Percentiles rank a stretch among this genome's conserved stretches.
These are phyloP conservation scores for Oryza brachyantha DNA, from an alignment of 176 grass and related monocot genomes.

Conservation along the genomic window DNA sequence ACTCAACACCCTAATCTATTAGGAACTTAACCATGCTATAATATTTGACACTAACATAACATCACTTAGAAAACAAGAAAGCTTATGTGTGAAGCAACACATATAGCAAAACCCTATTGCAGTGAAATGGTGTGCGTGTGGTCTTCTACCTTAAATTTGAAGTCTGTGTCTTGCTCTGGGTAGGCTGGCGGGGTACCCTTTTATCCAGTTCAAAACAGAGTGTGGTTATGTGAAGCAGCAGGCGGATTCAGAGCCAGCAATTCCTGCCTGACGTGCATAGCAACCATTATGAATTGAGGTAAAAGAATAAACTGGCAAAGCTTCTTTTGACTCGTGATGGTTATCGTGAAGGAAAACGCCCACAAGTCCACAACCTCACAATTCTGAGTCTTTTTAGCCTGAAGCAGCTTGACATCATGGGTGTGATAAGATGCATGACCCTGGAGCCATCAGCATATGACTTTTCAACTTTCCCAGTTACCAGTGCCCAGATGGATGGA, in stretches of 20 bases:
- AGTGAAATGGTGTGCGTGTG: neutral
- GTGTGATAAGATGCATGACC: constrained; percentile 23
- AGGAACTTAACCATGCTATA: constrained; percentile 2
- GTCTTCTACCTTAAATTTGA: neutral
- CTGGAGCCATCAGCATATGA: constrained; percentile 32
- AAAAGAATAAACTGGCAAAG: constrained; percentile 30
- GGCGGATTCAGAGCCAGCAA: constrained; percentile 4
- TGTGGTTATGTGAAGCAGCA: constrained; percentile 5
- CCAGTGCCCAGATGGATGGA: constrained; percentile 47
- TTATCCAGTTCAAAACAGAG: neutral
- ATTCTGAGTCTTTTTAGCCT: constrained; percentile 26
- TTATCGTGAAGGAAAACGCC: neutral
- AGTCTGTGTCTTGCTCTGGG: neutral
- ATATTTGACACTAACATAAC: neutral
- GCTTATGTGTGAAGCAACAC: neutral
- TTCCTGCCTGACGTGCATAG: constrained; percentile 17
- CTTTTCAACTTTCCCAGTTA: constrained; percentile 48
- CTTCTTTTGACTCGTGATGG: constrained; percentile 25
- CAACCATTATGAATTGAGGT: constrained; percentile 26
- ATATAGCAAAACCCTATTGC: neutral
- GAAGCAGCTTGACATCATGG: constrained; percentile 59
- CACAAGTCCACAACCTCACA: constrained; percentile 19
- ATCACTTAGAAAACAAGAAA: neutral
- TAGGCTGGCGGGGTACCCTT: neutral
- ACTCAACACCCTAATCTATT: neutral